Evolutionary conservation across 2,329 filamentous ascomycete genomes (phyloP), one percentile per base, ranked within the genome.

Genomic region (Penicillium paneum): DNA sequence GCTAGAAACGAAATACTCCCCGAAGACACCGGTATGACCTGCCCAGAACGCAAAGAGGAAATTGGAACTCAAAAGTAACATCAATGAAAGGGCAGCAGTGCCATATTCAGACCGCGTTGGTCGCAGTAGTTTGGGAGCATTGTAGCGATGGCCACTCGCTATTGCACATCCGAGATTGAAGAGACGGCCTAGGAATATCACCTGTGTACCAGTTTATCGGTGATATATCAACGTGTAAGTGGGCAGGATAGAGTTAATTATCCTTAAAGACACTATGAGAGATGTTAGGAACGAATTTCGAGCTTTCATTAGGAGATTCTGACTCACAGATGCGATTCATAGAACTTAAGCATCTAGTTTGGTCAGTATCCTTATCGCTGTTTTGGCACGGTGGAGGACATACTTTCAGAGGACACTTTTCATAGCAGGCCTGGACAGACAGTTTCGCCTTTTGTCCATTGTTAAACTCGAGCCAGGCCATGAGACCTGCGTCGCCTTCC

Each of bases 301-400:
- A 24, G 15, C 19, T 13, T 29, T 26, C 2, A 19, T 4, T n/a
- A 12, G 3, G 12, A 26, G 43, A 15, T 5, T 36, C 43, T 26
- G 28, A 66, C 74, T 70, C 69, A 78, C 74, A 80, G 65, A 62
- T 80, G 76, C 36, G 68, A 63, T 63, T 80, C 77, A 55, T 79
- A 80, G 50, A 79, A 80, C 54, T 72, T 66, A 11, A 79, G 71
- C 76, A 80, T 79, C 70, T 77, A 49, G 10, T 15, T 41, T 13
- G 1, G 53, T 68, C 48, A 67, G 52, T 49, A 47, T 46, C 8
- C 7, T 13, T 21, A n/a, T 41, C 31, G 21, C n/a, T 34, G 13
- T 21, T 26, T 24, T 15, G 15, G 10, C 19, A 54, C 7, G 3
- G 11, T 10, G 8, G 15, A 21, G 24, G 19, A 57, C 64, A 61